Evolutionary conservation across 106 monocot species (phyloP).

Genomic region (Dendrobium huoshanense): DNA sequence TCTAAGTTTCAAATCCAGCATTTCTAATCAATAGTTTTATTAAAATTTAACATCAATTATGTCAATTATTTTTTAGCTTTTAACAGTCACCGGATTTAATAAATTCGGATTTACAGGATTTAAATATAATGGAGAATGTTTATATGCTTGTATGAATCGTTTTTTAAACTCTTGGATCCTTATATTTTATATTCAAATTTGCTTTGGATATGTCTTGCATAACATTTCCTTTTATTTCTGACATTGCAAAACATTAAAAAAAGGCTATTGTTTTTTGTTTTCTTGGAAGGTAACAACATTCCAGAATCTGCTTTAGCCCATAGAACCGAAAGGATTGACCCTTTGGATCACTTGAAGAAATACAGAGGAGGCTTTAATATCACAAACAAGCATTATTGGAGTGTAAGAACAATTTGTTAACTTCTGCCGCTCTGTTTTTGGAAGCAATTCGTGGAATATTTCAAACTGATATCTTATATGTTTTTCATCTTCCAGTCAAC

Average conservation of each 20-base stretch:
- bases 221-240: not conserved
- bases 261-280: no score
- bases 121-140: no score
- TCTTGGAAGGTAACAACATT: conserved; percentile 11
- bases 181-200: not conserved
- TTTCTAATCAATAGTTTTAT: no score
- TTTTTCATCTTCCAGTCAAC: conserved; percentile 17
- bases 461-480: not conserved
- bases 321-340: conserved; percentile 65
- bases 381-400: conserved; percentile 92
- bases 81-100: no score
- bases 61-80: no score
- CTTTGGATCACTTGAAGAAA: conserved; percentile 53
- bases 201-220: not conserved
- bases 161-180: not conserved
- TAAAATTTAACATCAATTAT: no score
- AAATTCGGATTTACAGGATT: no score
- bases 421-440: not conserved
- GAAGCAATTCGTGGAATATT: not conserved
- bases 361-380: conserved; percentile 83
- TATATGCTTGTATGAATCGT: no score
- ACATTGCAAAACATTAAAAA: no score
- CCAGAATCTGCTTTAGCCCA: conserved; percentile 17
- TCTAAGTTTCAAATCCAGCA: no score
- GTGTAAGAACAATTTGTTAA: conserved; percentile 40